Conservation (phyloP, 2,329 filamentous ascomycete genomes). For the Venturia carpophila region DNA sequence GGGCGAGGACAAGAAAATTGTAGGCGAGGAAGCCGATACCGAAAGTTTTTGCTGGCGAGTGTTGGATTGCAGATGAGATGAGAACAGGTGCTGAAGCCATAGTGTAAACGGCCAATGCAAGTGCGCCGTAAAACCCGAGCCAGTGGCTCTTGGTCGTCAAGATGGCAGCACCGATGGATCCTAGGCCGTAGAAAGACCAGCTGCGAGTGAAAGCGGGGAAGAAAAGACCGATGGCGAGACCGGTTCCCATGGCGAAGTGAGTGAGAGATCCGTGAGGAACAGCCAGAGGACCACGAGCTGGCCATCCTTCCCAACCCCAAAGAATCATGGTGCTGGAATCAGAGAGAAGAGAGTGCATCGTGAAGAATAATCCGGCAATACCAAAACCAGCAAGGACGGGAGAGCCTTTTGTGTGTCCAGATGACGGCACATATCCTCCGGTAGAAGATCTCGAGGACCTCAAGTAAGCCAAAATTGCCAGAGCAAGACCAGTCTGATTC, state of each 20-base stretch:
- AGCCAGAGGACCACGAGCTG: conserved; percentile 76
- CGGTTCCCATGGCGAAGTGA: conserved; percentile 76
- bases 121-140: conserved; percentile 80
- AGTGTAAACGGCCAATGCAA: conserved; percentile 68
- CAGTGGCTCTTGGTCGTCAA: conserved; percentile 74
- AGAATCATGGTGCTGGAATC: conserved; percentile 98
- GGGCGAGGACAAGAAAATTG: conserved; percentile 91
- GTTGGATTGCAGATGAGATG: conserved; percentile 66
- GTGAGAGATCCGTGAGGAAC: conserved; percentile 87
- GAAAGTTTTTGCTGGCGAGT: conserved; percentile 71
- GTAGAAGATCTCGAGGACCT: conserved; percentile 62
- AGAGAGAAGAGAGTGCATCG: conserved; percentile 82
- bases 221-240: conserved; percentile 68
- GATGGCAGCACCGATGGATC: conserved; percentile 69
- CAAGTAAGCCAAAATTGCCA: conserved; percentile 69
- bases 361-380: conserved; percentile 78
- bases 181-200: conserved; percentile 72
- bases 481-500: conserved; percentile 72
- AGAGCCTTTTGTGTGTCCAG: conserved; percentile 51
- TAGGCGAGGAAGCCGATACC: conserved; percentile 85
- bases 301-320: conserved; percentile 97
- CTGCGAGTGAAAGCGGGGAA: conserved; percentile 62
- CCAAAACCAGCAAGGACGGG: conserved; percentile 66
- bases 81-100: conserved; percentile 72
- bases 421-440: conserved; percentile 28